Base-by-base conservation (phyloP, 2,329 filamentous ascomycete species). In the Rutstroemia sp. region DNA sequence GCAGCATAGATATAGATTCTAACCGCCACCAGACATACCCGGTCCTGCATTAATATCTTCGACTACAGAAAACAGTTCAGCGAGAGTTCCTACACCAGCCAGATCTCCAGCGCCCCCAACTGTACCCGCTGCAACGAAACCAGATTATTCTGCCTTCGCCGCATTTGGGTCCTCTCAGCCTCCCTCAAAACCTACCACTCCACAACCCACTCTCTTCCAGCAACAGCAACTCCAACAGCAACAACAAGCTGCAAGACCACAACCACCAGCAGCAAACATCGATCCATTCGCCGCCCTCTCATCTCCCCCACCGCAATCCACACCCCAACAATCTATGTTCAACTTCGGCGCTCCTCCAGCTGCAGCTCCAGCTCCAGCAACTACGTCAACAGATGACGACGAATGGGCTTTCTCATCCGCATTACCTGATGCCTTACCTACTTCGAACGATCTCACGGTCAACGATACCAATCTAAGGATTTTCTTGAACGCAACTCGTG, bases 391-490 rank as follows among this genome's bases (percentile, higher is more conserved):
- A 51, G 83, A 88, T 47, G 92, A 96, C 51, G 92, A 97, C 62
- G 92, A 97, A 67, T 97, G 92, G 92, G 88, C 84, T 23, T 97
- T 97, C 70, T 84, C 89, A 3, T 97, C 92, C 0, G 86, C 92
- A 0, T 77, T 96, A 14, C 92, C 92, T 3, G 78, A 82, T 57
- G 82, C 59, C 60, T 72, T 16, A 67, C 75, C 52, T 34, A 61
- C 63, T 67, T 76, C 18, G 66, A 72, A 89, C 62, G 81, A 82
- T 49, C 75, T 87, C 19, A 79, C 78, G 3, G 82, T 96, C 45
- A 84, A 83, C 66, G 85, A 88, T 66, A 86, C 84, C 2, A 78
- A 75, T 45, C 74, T 97, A 48, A 82, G 82, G 58, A 85, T 95
- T 58, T 80, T 88, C 41, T 86, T 96, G 70, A 75, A 85, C 41